Conservation (phyloP, 2,329 filamentous ascomycete species). For the Paraphaeosphaeria sporulosa region DNA sequence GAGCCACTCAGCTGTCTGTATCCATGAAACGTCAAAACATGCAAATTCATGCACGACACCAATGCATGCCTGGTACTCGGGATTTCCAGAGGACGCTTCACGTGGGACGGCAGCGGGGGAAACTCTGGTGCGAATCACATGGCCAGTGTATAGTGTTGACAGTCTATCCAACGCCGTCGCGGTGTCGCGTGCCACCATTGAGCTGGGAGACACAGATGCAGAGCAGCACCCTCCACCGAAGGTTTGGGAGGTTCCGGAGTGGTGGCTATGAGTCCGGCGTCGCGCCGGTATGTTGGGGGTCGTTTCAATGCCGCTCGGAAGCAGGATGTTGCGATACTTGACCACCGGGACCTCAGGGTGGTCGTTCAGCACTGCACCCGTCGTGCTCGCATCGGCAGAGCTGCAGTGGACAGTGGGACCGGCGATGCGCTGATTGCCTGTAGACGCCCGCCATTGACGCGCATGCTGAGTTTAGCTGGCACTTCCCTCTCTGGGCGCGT, state of each 20-base stretch:
- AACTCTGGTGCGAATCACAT: not conserved
- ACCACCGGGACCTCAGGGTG: not conserved
- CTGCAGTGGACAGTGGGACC: too few species aligned
- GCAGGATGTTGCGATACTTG: not conserved
- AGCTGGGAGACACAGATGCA: not conserved
- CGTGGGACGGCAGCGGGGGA: not conserved
- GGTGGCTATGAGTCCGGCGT: conserved; percentile 4
- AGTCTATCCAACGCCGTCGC: conserved; percentile 4
- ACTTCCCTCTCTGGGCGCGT: conserved; percentile 5
- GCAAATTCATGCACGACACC: conserved; percentile 12
- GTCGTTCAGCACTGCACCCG: not conserved
- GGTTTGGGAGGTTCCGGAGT: conserved; percentile 1
- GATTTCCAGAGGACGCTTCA: not conserved
- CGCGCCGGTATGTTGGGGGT: not conserved
- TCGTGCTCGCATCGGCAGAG: not conserved
- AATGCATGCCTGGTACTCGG: not conserved
- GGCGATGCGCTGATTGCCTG: conserved; percentile 3
- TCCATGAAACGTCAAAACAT: conserved; percentile 22
- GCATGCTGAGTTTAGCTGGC: conserved; percentile 1
- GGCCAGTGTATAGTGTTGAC: conserved; percentile 3
- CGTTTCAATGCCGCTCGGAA: not conserved
- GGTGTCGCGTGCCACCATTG: not conserved
- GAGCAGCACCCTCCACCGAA: not conserved
- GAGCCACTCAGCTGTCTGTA: not conserved
- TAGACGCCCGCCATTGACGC: conserved; percentile 6